Percentiles rank a stretch among this genome's conserved stretches.
Evolutionary conservation across 805 yeast species (phyloP).

Genomic region (Candida maltosa): DNA sequence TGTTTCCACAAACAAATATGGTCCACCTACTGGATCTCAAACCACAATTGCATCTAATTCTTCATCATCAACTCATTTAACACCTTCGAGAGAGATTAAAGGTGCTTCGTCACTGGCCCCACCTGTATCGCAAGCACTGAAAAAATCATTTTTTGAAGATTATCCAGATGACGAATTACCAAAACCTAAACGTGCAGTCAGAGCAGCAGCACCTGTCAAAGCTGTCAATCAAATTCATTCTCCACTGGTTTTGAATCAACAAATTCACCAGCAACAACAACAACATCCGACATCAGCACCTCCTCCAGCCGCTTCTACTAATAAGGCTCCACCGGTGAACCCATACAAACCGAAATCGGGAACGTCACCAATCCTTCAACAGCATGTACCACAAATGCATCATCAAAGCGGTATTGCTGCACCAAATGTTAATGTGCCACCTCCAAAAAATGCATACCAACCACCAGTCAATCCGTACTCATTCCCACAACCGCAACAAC

Average conservation of each 20-base stretch:
- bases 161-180: slow-evolving; percentile 41
- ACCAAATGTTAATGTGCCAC: slow-evolving; percentile 5
- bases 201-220: slow-evolving; percentile 27
- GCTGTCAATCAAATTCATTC: slow-evolving; percentile 8
- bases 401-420: slow-evolving; percentile 5
- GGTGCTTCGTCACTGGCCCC: not conserved
- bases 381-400: slow-evolving; percentile 5
- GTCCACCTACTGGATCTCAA: slow-evolving; percentile 9
- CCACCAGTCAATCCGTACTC: not conserved
- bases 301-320: slow-evolving; percentile 18
- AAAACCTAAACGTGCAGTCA: slow-evolving; percentile 16
- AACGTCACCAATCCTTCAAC: slow-evolving; percentile 10
- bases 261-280: slow-evolving; percentile 14
- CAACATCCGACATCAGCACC: slow-evolving; percentile 12
- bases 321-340: slow-evolving; percentile 18
- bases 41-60: not conserved
- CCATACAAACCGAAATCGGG: slow-evolving; percentile 22
- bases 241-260: slow-evolving; percentile 1
- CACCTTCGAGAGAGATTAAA: not conserved
- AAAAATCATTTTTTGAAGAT: slow-evolving; percentile 57
- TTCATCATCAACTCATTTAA: not conserved
- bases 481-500: not conserved
- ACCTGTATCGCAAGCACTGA: slow-evolving; percentile 1
- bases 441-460: slow-evolving; percentile 1
- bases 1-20: slow-evolving; percentile 17